Percentiles rank a stretch among this genome's conserved stretches.
Conservation (phyloP, 352 stramenopile species). For the Phytophthora multivora region DNA sequence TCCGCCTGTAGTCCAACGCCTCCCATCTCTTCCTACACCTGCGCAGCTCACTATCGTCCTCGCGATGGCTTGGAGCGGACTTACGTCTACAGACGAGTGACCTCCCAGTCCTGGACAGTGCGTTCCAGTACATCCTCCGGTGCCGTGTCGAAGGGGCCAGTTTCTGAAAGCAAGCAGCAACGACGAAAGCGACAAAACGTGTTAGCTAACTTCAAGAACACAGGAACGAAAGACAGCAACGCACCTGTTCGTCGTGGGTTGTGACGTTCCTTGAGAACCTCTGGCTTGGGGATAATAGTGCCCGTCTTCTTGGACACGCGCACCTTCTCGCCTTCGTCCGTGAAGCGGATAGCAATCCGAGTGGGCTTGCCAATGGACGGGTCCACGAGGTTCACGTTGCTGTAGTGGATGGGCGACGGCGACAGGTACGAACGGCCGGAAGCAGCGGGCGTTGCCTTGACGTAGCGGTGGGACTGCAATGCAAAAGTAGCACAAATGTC, state of each 20-base stretch:
- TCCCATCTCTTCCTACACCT: slow-evolving; percentile 1
- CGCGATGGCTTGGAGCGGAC: slow-evolving; percentile 5
- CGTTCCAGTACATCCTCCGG: slow-evolving; percentile 82
- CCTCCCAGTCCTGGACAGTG: slow-evolving; percentile 79
- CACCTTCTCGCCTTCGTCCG: slow-evolving; percentile 94
- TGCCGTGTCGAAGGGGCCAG: slow-evolving; percentile 77
- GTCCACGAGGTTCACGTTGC: slow-evolving; percentile 86
- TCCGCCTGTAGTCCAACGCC: not conserved
- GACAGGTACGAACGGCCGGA: slow-evolving; percentile 80
- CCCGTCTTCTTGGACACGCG: slow-evolving; percentile 94
- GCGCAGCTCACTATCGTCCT: slow-evolving; percentile 14
- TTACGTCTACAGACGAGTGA: slow-evolving; percentile 60
- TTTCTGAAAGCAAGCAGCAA: slow-evolving; percentile 48
- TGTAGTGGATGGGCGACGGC: slow-evolving; percentile 87
- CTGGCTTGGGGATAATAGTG: slow-evolving; percentile 95
- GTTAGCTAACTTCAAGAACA: slow-evolving; percentile 4
- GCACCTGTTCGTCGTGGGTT: slow-evolving; percentile 80
- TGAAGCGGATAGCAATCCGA: slow-evolving; percentile 79
- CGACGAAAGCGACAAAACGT: slow-evolving; percentile 1
- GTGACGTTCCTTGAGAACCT: slow-evolving; percentile 89
- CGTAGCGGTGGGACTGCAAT: slow-evolving; percentile 64
- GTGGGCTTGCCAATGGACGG: slow-evolving; percentile 82
- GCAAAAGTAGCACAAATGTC: slow-evolving; percentile 5
- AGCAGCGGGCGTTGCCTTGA: slow-evolving; percentile 76
- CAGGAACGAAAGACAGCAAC: slow-evolving; percentile 3